Base-by-base conservation (phyloP, 2,329 filamentous ascomycete species). In the Xylariales sp. region DNA sequence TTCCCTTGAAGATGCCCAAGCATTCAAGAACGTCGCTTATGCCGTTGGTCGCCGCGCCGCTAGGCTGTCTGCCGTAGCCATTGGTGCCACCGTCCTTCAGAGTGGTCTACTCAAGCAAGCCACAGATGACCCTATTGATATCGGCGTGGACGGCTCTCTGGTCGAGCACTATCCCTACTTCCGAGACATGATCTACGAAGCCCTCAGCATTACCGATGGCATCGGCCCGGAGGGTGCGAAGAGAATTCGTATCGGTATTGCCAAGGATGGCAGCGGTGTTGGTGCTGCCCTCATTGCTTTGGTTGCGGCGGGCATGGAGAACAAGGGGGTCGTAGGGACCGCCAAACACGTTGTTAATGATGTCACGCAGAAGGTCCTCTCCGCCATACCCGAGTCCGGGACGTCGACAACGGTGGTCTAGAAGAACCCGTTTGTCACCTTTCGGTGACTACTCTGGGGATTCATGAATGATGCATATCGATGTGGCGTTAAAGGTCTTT, bases 121-220 rank as follows among this genome's bases (percentile, higher is more conserved):
- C 14, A 73, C 79, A 10, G 82, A 88, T 33, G 78, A 90, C 39
- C 76, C 93, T 19, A 70, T 85, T 42, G 93, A 98, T 59, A 80
- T 98, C 54, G 93, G 93, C 55, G 91, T 97, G 2, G 93, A 98
- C 59, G 93, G 93, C 50, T 90, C 84, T 58, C 71, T 98, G 40
- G 89, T 97, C 3, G 93, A 97, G 65, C 93, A 95, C 68, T 97
- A 97, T 64, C 93, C 93, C 7, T 83, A 82, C 57, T 98, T 96
- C 67, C 82, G 93, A 50, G 83, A 86, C 43, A 86, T 93, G 70
- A 85, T 97, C 48, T 79, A 90, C 47, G 86, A 95, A 58, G 87
- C 87, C 5, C 72, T 97, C 45, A 70, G 81, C 37, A 80, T 79
- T 42, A 80, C 95, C 40, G 76, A 88, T 12, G 80, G 84, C 46